These are phyloP conservation scores for Plasmodium sp. DNA, from an alignment of 169 alveolate species.

Conservation along the genomic window DNA sequence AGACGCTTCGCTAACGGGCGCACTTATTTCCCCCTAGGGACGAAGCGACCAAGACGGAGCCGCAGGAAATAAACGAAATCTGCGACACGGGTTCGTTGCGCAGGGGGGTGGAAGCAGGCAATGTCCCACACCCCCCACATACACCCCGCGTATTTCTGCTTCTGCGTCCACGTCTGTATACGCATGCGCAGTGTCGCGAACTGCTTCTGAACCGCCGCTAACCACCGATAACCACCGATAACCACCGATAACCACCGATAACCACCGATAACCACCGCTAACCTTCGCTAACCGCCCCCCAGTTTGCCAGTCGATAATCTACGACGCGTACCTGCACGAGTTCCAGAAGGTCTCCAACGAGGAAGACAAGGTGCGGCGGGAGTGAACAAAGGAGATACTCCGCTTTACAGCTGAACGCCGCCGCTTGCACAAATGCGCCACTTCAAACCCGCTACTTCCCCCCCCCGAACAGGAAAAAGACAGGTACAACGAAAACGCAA, in stretches of 20 bases:
- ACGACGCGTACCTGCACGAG: conserved; percentile 47
- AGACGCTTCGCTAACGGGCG: background rate
- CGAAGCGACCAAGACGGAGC: conserved; percentile 65
- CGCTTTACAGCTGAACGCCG: background rate
- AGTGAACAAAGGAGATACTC: background rate
- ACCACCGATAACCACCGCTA: too few species aligned
- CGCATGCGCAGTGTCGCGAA: background rate
- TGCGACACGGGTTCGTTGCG: conserved; percentile 66
- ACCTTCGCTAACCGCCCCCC: background rate
- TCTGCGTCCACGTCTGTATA: background rate
- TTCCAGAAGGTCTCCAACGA: conserved; percentile 25
- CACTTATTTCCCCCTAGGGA: conserved; percentile 29
- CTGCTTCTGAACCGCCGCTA: background rate
- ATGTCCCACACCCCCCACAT: background rate
- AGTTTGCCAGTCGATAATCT: conserved; percentile 70
- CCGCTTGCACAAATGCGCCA: background rate
- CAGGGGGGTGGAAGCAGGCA: background rate
- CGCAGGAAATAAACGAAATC: conserved; percentile 68
- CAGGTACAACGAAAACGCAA: conserved; percentile 4
- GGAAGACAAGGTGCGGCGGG: background rate
- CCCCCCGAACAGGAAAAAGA: background rate
- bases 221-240: background rate
- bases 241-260: background rate
- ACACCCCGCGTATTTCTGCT: background rate
- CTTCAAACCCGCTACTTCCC: background rate